phyloP scores from a whole-genome alignment of 2,329 filamentous ascomycete species.

The Alternaria ethzedia region DNA sequence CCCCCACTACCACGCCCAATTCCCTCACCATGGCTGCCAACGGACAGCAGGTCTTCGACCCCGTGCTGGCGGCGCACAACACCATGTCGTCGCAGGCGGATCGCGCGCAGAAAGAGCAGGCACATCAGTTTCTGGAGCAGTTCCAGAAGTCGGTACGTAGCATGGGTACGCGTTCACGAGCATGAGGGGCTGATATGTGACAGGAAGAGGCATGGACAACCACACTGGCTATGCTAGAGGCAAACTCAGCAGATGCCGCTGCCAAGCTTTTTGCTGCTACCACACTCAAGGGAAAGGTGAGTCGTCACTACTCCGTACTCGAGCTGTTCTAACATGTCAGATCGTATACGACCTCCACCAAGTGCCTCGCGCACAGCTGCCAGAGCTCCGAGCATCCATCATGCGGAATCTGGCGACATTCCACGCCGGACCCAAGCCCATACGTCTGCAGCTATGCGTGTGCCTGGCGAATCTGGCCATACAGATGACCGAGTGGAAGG shows the following conservation, averaged over 20 bases:
- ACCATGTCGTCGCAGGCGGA: slow-evolving; percentile 88
- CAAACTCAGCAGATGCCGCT: slow-evolving; percentile 75
- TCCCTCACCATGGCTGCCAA: slow-evolving; percentile 69
- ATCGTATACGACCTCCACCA: slow-evolving; percentile 96
- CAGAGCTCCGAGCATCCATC: slow-evolving; percentile 81
- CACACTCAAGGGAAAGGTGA: slow-evolving; percentile 96
- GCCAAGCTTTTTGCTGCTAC: slow-evolving; percentile 95
- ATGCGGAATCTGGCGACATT: slow-evolving; percentile 81
- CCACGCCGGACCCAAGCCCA: slow-evolving; percentile 77
- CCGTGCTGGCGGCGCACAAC: slow-evolving; percentile 84
- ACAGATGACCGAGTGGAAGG: slow-evolving; percentile 94
- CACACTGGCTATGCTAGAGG: slow-evolving; percentile 85
- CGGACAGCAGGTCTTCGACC: slow-evolving; percentile 75
- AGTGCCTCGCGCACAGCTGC: slow-evolving; percentile 75
- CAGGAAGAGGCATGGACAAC: slow-evolving; percentile 91
- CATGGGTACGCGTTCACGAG: slow-evolving; percentile 8
- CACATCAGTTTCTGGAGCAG: slow-evolving; percentile 86
- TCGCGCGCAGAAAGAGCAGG: slow-evolving; percentile 82
- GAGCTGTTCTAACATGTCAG: slow-evolving; percentile 57
- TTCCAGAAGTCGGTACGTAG: slow-evolving; percentile 95
- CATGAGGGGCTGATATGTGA: slow-evolving; percentile 32
- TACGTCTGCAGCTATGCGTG: slow-evolving; percentile 88
- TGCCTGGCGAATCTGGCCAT: slow-evolving; percentile 94
- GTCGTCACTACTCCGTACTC: slow-evolving; percentile 19
- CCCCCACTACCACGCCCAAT: slow-evolving; percentile 27